A percentile compares a stretch with the other conserved stretches of the same genome.
phyloP scores from a whole-genome alignment of 495 filamentous ascomycete genomes.

The Tetracladium marchalianum region DNA sequence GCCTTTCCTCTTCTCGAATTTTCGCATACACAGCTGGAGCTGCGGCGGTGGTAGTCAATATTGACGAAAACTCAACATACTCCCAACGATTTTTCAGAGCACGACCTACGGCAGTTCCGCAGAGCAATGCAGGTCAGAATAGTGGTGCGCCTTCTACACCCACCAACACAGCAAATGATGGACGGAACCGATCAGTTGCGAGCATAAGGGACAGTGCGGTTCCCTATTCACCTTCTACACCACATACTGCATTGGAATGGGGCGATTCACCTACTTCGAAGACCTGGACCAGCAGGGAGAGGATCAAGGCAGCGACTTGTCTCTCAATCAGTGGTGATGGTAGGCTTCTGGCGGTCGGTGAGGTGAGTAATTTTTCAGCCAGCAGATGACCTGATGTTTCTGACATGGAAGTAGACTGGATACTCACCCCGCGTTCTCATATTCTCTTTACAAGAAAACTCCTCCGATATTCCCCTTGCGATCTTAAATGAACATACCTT shows the following conservation, averaged over 20 bases:
- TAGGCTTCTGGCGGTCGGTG: constrained; percentile 81
- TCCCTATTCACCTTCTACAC: constrained; percentile 27
- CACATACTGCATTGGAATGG: constrained; percentile 26
- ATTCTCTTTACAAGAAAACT: constrained; percentile 70
- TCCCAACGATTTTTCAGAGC: constrained; percentile 87
- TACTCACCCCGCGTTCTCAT: constrained; percentile 87
- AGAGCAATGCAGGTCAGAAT: constrained; percentile 25
- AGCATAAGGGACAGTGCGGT: constrained; percentile 47
- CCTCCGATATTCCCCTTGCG: constrained; percentile 72
- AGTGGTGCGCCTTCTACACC: constrained; percentile 53
- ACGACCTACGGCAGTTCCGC: constrained; percentile 62
- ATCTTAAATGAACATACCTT: constrained; percentile 84
- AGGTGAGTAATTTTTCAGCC: constrained; percentile 39
- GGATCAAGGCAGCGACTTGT: constrained; percentile 94
- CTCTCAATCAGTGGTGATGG: constrained; percentile 86
- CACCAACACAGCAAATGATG: constrained; percentile 45
- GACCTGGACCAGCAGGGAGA: constrained; percentile 75
- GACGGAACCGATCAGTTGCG: constrained; percentile 43
- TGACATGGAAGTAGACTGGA: constrained; percentile 49
- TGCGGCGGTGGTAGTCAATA: constrained; percentile 78
- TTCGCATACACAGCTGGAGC: constrained; percentile 92
- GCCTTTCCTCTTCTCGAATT: constrained; percentile 52
- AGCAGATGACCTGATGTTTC: background rate
- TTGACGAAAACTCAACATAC: constrained; percentile 60
- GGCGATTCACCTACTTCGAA: constrained; percentile 52